Evolutionary conservation across 1,284 basidiomycete genomes (phyloP).

Genomic region (Boletus nobilissimus): DNA sequence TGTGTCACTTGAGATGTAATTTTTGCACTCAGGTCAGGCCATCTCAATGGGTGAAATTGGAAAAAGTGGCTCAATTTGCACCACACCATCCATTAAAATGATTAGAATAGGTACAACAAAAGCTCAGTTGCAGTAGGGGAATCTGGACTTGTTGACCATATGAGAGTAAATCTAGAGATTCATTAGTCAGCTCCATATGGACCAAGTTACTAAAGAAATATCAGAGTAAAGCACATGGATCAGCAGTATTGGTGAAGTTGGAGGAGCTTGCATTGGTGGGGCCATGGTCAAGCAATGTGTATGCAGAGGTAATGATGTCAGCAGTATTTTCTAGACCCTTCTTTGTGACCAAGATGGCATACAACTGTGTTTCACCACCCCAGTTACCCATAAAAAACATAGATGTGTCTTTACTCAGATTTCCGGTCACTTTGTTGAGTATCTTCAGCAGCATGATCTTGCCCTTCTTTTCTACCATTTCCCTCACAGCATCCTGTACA

Average conservation of each 20-base stretch:
- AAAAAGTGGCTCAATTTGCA: no score
- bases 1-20: no score
- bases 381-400: conserved; percentile 23
- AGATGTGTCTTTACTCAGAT: no score
- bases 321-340: conserved; percentile 17
- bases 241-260: neutral
- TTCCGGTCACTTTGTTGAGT: conserved; percentile 26
- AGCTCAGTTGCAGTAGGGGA: no score
- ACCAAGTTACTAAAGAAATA: neutral
- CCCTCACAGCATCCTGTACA: conserved; percentile 16
- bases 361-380: conserved; percentile 3
- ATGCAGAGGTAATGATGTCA: conserved; percentile 8
- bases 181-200: neutral
- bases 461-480: conserved; percentile 21
- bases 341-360: neutral
- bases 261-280: neutral
- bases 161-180: no score
- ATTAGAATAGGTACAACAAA: no score
- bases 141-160: no score
- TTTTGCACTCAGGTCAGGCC: no score
- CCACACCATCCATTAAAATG: no score
- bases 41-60: no score
- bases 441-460: conserved; percentile 29
- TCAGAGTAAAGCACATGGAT: conserved; percentile 15
- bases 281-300: neutral